Evolutionary conservation across 2,329 filamentous ascomycete species (phyloP), one percentile per base, ranked within the genome.

Genomic region (Aspergillus fumigatus): DNA sequence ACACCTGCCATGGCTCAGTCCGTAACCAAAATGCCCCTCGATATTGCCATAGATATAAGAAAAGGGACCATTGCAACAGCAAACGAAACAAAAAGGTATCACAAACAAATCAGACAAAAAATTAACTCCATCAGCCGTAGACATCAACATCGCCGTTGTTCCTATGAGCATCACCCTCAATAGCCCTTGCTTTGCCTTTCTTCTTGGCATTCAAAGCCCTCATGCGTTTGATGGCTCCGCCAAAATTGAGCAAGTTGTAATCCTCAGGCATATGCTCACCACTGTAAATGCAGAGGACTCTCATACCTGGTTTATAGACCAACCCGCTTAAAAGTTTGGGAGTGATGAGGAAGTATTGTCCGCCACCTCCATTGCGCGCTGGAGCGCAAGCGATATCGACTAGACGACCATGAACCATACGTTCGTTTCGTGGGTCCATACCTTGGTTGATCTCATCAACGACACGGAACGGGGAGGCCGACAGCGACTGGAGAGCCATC

Each of bases 381-480:
- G 71, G 63, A 7, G 69, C 71, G 73, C 94, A 97, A 47, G 94
- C 94, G 70, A 99, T 97, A 69, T 97, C 92, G 8, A 99, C 94
- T 89, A 99, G 95, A 61, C 94, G 90, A 71, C 93, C 91, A 76
- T 99, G 94, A 17, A 99, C 92, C 85, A 97, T 95, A 65, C 94
- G 89, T 76, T 99, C 94, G 75, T 99, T 99, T 67, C 94, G 88
- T 47, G 93, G 94, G 73, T 99, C 94, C 94, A 99, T 99, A 63
- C 94, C 94, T 77, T 99, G 94, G 71, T 99, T 99, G 81, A 99
- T 99, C 78, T 99, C 94, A 75, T 99, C 94, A 57, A 99, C 94
- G 51, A 99, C 93, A 52, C 94, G 91, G 83, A 99, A 99, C 1
- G 94, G 94, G 3, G 92, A 92, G 67, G 92, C 89, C 17, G 94